A percentile compares a stretch with the other conserved stretches of the same genome.
These are phyloP conservation scores for Fusarium sp. DNA, from an alignment of 2,329 filamentous ascomycete species.

Conservation along the genomic window DNA sequence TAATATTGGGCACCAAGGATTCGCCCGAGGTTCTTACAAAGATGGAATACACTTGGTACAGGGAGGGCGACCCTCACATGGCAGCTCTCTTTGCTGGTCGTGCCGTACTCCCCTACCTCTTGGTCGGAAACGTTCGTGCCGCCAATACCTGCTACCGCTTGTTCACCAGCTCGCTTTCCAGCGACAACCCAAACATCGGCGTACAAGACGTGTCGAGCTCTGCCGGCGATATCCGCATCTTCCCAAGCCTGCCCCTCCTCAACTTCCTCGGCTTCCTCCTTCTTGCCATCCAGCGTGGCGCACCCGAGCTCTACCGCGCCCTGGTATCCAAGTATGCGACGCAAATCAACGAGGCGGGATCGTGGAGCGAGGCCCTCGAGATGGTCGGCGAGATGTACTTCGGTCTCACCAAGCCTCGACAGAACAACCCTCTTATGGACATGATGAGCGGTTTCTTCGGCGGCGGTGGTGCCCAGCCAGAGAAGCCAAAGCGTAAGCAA, in stretches of 20 bases:
- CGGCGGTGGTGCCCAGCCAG: constrained; percentile 63
- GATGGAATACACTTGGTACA: constrained; percentile 96
- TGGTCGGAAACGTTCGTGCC: constrained; percentile 89
- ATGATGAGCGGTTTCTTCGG: constrained; percentile 98
- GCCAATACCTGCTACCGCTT: constrained; percentile 85
- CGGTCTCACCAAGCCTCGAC: constrained; percentile 85
- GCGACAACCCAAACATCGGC: constrained; percentile 66
- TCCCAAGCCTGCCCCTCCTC: constrained; percentile 90
- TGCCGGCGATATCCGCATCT: constrained; percentile 81
- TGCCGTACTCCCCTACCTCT: constrained; percentile 89
- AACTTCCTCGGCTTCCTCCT: constrained; percentile 93
- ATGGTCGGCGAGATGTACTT: constrained; percentile 98
- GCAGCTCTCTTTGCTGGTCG: constrained; percentile 88
- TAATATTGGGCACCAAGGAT: constrained; percentile 89
- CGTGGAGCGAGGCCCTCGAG: constrained; percentile 86
- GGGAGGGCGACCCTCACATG: constrained; percentile 86
- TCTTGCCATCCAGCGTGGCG: constrained; percentile 83
- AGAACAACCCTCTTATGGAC: constrained; percentile 93
- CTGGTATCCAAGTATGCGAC: constrained; percentile 83
- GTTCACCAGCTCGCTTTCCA: constrained; percentile 58
- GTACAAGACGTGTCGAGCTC: constrained; percentile 85
- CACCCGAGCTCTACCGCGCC: constrained; percentile 82
- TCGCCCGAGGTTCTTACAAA: constrained; percentile 83
- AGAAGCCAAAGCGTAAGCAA: constrained; percentile 56
- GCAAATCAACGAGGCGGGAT: constrained; percentile 80